Base-by-base conservation (phyloP, 2,329 filamentous ascomycete species). In the Scorias spongiosa region DNA sequence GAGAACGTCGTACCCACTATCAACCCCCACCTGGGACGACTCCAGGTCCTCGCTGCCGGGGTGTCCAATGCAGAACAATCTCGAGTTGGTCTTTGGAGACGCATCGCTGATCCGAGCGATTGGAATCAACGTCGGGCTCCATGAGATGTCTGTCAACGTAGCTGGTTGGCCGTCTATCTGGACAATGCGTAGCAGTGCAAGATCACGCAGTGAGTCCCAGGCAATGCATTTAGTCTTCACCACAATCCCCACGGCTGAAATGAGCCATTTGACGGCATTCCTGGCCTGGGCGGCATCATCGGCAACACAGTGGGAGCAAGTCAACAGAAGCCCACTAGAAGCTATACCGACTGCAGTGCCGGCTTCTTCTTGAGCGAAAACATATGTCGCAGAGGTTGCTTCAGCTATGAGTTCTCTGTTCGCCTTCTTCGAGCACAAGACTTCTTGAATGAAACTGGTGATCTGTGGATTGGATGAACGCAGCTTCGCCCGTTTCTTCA, bases 311-410 rank as follows among this genome's bases (percentile, higher is more conserved):
- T 74, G 71, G 0, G 71, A 61, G 52, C 70, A 74, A 2, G 69
- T 72, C 15, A 74, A 54, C 4, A 72, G 49, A 36, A 71, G 57
- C 4, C 71, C 70, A 2, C 53, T 44, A 0, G 61, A 48, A 0
- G 64, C 62, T 29, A 74, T 65, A 48, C 69, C 73, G 2, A 74
- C 63, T 0, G 70, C 71, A 1, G 70, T 73, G 6, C 70, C 69
- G 5, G 70, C 70, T 47, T 70, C 65, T 20, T 67, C 54, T 46
- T 70, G 67, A 0, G 66, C 66, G 47, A 73, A 74, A 18, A 74
- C 63, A 5, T 71, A 58, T 1, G 53, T 57, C 6, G 53, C 48
- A 12, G 34, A 39, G 9, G 42, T 45, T n/a, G 50, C 44, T 15
- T 44, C 29, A 10, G 39, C 43, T 10, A 53, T 39, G 10, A 39